Percentiles rank a stretch among this genome's conserved stretches.
These are phyloP conservation scores for Fusarium sp. DNA, from an alignment of 2,329 filamentous ascomycete species.

Conservation along the genomic window DNA sequence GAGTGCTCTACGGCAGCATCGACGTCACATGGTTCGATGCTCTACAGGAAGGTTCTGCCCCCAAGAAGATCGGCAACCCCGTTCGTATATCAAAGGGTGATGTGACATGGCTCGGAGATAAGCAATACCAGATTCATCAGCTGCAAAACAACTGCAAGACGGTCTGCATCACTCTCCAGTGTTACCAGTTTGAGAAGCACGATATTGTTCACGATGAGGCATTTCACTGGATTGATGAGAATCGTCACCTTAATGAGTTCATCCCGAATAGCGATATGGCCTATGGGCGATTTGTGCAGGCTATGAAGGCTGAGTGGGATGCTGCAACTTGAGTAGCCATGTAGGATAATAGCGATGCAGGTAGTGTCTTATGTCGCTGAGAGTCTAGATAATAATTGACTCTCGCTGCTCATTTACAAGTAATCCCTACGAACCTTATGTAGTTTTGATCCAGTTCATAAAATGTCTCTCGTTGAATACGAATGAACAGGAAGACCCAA, in stretches of 20 bases:
- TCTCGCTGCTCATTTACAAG: no score
- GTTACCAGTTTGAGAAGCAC: slow-evolving; percentile 3
- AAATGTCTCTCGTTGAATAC: no score
- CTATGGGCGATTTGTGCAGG: not conserved
- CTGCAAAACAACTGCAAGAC: not conserved
- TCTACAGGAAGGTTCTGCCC: not conserved
- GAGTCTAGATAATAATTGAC: no score
- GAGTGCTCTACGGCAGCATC: slow-evolving; percentile 7
- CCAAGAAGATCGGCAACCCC: not conserved
- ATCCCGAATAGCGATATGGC: not conserved
- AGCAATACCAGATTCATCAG: slow-evolving; percentile 9
- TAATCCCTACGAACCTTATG: no score
- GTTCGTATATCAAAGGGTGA: not conserved
- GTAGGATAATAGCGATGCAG: no score
- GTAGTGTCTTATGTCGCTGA: no score
- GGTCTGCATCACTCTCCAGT: slow-evolving; percentile 10
- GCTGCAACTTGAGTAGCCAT: not conserved
- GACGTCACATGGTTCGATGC: not conserved
- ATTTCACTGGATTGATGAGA: not conserved
- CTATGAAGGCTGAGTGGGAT: not conserved
- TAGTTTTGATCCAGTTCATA: no score
- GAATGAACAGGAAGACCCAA: no score
- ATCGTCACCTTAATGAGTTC: not conserved
- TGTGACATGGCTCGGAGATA: slow-evolving; percentile 4
- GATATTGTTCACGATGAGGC: slow-evolving; percentile 4